A percentile compares a stretch with the other conserved stretches of the same genome.
Evolutionary conservation across 495 filamentous ascomycete genomes (phyloP).

Genomic region (Amphirosellinia nigrospora): DNA sequence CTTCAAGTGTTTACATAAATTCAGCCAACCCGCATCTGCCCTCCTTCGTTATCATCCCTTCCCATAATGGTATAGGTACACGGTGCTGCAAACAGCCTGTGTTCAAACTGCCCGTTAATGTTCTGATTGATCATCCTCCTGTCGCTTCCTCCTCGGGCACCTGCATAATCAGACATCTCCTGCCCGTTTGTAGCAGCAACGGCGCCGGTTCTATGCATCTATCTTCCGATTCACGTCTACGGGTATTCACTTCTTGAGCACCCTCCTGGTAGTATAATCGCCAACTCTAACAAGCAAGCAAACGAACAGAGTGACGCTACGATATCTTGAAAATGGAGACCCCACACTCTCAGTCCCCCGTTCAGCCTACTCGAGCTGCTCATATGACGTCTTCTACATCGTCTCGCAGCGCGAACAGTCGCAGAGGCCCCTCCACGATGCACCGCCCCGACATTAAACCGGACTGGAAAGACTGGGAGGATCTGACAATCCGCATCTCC

Average conservation of each 20-base stretch:
- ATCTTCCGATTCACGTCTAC: not conserved
- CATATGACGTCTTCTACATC: not conserved
- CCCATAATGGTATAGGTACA: no score
- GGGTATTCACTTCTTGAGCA: not conserved
- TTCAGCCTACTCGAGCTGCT: not conserved
- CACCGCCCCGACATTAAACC: conserved; percentile 15
- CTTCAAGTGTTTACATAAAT: not conserved
- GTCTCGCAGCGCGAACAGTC: not conserved
- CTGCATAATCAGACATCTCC: not conserved
- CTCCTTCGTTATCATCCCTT: not conserved
- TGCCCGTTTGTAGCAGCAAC: not conserved
- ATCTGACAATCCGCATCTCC: conserved; percentile 35
- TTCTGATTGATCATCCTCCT: not conserved
- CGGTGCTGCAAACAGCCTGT: not conserved
- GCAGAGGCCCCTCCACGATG: not conserved
- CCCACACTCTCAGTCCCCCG: not conserved
- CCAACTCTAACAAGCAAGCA: not conserved
- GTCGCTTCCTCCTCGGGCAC: not conserved
- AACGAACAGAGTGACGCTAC: not conserved
- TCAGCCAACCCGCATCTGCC: not conserved
- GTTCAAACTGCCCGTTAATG: not conserved
- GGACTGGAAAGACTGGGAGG: conserved; percentile 33
- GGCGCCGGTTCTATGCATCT: not conserved
- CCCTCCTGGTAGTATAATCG: not conserved
- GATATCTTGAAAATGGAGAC: not conserved